These are phyloP conservation scores for Hylodesmum podocarpum DNA, from an alignment of 306 rosid species.

Conservation along the genomic window DNA sequence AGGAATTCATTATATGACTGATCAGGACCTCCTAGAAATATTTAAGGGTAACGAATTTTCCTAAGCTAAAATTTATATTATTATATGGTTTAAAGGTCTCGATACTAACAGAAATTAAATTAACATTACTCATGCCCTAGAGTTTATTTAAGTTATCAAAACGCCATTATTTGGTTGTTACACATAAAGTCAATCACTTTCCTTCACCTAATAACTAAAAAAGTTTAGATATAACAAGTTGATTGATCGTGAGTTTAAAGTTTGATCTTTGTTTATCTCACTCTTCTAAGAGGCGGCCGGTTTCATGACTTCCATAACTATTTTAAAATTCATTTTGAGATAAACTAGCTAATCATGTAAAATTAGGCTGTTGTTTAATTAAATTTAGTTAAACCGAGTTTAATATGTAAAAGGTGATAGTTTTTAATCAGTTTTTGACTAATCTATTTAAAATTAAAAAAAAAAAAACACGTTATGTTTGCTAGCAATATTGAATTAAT, in stretches of 20 bases:
- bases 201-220: background rate
- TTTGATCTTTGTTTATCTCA: background rate
- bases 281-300: background rate
- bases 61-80: background rate
- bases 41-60: background rate
- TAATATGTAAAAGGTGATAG: background rate
- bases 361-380: background rate
- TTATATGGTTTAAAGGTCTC: background rate
- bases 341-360: background rate
- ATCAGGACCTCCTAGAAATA: background rate
- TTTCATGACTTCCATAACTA: background rate
- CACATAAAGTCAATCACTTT: background rate
- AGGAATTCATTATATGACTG: background rate
- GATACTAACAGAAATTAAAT: background rate
- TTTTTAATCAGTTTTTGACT: background rate
- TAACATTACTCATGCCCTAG: background rate
- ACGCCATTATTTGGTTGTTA: background rate
- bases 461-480: background rate
- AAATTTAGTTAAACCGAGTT: background rate
- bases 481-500: background rate
- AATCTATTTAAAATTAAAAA: background rate
- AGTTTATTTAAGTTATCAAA: background rate
- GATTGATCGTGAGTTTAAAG: background rate
- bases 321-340: background rate
- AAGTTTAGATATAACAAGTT: background rate